These are phyloP conservation scores for Thermomucor indicae-seudaticae DNA, from an alignment of 371 early-diverging fungal species.

Conservation along the genomic window DNA sequence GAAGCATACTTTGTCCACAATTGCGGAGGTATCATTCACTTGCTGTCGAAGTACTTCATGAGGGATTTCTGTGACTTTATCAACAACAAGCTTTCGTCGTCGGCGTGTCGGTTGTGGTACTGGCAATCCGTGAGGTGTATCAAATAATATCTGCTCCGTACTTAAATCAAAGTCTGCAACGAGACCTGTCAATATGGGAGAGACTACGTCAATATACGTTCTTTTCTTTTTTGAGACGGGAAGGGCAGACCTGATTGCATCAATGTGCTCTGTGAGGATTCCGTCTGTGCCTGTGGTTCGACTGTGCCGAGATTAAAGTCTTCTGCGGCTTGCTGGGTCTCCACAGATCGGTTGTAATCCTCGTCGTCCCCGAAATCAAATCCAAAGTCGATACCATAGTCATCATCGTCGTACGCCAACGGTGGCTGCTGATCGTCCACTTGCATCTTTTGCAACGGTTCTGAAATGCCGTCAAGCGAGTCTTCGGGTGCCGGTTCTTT, in stretches of 20 bases:
- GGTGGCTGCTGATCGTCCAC: constrained; percentile 22
- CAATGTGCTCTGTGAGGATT: constrained; percentile 16
- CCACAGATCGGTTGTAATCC: constrained; percentile 10
- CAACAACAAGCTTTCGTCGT: constrained; percentile 62
- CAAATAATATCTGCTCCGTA: constrained; percentile 23
- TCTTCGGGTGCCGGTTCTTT: constrained; percentile 26
- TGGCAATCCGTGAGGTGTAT: constrained; percentile 4
- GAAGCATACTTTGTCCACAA: constrained; percentile 13
- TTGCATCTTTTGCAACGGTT: constrained; percentile 39
- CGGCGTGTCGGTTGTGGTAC: constrained; percentile 18
- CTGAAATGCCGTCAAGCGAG: constrained; percentile 23
- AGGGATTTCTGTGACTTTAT: constrained; percentile 68
- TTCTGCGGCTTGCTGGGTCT: neutral
- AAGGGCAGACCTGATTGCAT: constrained; percentile 17
- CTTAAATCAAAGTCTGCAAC: constrained; percentile 21
- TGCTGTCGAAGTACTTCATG: constrained; percentile 45
- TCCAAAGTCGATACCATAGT: constrained; percentile 36
- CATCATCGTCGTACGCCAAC: no score
- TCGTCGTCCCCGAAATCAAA: constrained; percentile 57
- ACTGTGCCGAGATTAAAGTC: constrained; percentile 3
- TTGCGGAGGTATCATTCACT: constrained; percentile 46
- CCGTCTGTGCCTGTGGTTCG: neutral
- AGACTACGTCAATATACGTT: no score
- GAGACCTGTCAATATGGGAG: constrained; percentile 15
- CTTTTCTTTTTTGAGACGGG: no score